phyloP scores from a whole-genome alignment of 2,329 filamentous ascomycete species.

The Fusarium burgessii region DNA sequence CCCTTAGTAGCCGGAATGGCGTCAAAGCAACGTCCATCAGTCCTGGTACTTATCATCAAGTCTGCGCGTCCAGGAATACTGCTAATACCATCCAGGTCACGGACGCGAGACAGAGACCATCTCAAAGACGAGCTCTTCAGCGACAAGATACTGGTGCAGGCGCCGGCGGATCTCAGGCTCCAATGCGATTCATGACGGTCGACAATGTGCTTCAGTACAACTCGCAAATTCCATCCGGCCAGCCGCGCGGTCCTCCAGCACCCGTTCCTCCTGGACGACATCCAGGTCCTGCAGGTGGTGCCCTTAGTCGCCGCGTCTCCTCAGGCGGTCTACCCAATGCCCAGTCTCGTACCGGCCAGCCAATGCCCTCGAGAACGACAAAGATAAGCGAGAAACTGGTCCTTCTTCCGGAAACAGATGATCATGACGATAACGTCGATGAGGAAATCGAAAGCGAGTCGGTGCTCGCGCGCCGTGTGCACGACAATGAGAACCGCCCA shows the following conservation, averaged over 20 bases:
- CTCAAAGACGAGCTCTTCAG: conserved; percentile 49
- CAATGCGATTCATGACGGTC: conserved; percentile 85
- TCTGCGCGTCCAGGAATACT: conserved; percentile 19
- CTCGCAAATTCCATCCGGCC: conserved; percentile 94
- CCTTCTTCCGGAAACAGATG: conserved; percentile 83
- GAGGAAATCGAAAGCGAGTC: conserved; percentile 67
- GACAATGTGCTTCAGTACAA: conserved; percentile 96
- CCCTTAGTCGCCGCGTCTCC: conserved; percentile 45
- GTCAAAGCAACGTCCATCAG: conserved; percentile 67
- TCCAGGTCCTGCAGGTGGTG: conserved; percentile 29
- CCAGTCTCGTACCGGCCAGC: conserved; percentile 63
- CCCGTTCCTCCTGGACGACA: conserved; percentile 52
- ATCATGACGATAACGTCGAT: conserved; percentile 66
- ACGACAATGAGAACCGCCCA: conserved; percentile 72
- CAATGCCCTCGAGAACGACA: conserved; percentile 85
- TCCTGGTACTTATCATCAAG: conserved; percentile 62
- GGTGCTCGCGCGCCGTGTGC: conserved; percentile 53
- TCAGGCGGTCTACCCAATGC: conserved; percentile 56
- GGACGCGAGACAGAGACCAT: conserved; percentile 54
- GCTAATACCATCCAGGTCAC: conserved; percentile 50
- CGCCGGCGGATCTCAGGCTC: conserved; percentile 49
- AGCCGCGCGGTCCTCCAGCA: conserved; percentile 79
- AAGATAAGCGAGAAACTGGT: conserved; percentile 99
- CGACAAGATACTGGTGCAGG: conserved; percentile 51
- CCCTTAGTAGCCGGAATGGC: conserved; percentile 51